Evolutionary conservation across 306 rosid genomes (phyloP).

Genomic region (Notholithocarpus densiflorus): DNA sequence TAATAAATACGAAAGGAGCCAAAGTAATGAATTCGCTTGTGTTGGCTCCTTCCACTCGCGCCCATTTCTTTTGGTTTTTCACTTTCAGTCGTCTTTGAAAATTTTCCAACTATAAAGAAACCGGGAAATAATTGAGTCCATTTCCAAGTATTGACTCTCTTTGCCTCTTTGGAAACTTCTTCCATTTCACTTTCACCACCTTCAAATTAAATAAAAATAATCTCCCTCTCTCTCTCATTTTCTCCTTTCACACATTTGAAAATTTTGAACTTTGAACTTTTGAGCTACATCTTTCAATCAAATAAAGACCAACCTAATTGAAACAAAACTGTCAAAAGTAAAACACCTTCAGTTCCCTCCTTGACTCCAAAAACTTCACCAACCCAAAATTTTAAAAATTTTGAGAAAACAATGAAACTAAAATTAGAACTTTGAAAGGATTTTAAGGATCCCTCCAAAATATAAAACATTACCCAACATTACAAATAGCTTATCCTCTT

Average conservation of each 20-base stretch:
- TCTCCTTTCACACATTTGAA: background rate
- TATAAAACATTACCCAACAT: background rate
- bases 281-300: background rate
- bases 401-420: background rate
- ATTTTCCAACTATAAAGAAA: background rate
- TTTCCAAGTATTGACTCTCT: too few relatives aligned
- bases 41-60: conserved; percentile 1
- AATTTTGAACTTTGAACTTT: background rate
- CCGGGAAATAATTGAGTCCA: background rate
- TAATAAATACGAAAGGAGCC: too few relatives aligned
- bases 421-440: background rate
- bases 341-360: background rate
- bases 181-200: background rate
- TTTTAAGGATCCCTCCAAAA: background rate
- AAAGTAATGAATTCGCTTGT: too few relatives aligned
- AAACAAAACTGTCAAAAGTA: too few relatives aligned
- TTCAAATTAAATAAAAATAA: background rate
- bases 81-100: background rate
- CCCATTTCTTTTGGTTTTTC: background rate
- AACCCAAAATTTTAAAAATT: background rate
- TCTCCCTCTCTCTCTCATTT: background rate
- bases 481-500: background rate
- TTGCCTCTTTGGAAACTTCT: background rate
- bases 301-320: too few relatives aligned
- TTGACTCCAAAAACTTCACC: background rate